Conservation (phyloP, 139 green algal species). For the Picochlorum sp. region DNA sequence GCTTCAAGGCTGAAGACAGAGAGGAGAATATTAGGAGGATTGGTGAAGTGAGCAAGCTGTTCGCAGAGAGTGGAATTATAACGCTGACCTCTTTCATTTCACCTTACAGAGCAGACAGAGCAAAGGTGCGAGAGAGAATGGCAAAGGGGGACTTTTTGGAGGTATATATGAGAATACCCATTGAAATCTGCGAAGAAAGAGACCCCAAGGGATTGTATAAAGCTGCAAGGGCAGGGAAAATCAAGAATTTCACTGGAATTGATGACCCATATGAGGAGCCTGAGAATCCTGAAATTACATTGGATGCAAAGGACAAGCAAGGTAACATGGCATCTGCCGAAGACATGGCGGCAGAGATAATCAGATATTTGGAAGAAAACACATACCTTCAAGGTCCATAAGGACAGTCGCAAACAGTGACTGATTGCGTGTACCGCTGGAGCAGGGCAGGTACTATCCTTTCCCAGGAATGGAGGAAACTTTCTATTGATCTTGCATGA, state of each 20-base stretch:
- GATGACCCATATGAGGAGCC: slow-evolving; percentile 75
- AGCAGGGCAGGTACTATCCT: neutral
- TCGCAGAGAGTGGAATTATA: slow-evolving; percentile 79
- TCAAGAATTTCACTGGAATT: slow-evolving; percentile 82
- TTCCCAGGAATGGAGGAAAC: neutral
- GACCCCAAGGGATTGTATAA: slow-evolving; percentile 97
- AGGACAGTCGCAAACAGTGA: neutral
- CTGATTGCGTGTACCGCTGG: too few relatives aligned
- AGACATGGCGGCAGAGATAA: slow-evolving; percentile 51
- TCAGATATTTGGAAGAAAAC: slow-evolving; percentile 50
- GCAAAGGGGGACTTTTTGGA: slow-evolving; percentile 68
- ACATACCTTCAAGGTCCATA: slow-evolving; percentile 25
- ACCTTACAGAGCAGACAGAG: slow-evolving; percentile 72
- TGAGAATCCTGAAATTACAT: slow-evolving; percentile 58
- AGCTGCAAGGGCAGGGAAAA: slow-evolving; percentile 75
- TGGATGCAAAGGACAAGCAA: slow-evolving; percentile 54
- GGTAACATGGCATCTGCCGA: slow-evolving; percentile 48
- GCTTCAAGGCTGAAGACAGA: slow-evolving; percentile 72
- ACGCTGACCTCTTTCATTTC: slow-evolving; percentile 92
- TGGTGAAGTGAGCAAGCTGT: slow-evolving; percentile 88
- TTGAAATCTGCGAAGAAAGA: slow-evolving; percentile 81
- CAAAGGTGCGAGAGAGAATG: slow-evolving; percentile 53
- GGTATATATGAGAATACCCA: slow-evolving; percentile 85
- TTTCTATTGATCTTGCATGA: too few relatives aligned
- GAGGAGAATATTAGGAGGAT: slow-evolving; percentile 93